Conservation (phyloP, 306 rosid species). For the Adenanthera pavonina region DNA sequence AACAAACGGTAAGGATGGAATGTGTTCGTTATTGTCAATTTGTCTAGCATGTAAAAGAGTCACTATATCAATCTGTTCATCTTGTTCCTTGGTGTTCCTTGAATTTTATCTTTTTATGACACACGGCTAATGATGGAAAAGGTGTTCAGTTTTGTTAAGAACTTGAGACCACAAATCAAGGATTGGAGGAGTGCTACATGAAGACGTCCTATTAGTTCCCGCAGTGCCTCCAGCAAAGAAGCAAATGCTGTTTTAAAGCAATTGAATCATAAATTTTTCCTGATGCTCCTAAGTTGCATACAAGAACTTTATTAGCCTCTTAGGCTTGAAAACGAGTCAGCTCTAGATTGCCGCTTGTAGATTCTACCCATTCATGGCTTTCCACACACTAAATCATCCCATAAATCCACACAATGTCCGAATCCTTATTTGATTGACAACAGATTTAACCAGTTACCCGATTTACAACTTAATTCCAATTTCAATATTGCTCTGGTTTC, state of each 20-base stretch:
- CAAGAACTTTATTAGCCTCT: background rate
- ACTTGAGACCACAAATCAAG: background rate
- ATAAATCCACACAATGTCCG: background rate
- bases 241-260: background rate
- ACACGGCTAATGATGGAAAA: background rate
- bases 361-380: background rate
- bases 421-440: background rate
- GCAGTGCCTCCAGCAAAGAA: background rate
- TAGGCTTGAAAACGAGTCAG: background rate
- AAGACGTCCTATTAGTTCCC: background rate
- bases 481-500: background rate
- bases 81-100: too few relatives aligned
- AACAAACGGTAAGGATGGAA: background rate
- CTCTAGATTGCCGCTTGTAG: background rate
- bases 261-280: background rate
- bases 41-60: slow-evolving; percentile 19
- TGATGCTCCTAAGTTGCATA: background rate
- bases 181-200: background rate
- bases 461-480: slow-evolving; percentile 2
- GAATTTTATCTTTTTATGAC: background rate
- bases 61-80: background rate
- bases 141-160: background rate
- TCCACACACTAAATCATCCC: background rate
- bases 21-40: background rate
- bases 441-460: slow-evolving; percentile 3